These are phyloP conservation scores for Plantago ovata DNA, from an alignment of 257 asterid species.

Conservation along the genomic window DNA sequence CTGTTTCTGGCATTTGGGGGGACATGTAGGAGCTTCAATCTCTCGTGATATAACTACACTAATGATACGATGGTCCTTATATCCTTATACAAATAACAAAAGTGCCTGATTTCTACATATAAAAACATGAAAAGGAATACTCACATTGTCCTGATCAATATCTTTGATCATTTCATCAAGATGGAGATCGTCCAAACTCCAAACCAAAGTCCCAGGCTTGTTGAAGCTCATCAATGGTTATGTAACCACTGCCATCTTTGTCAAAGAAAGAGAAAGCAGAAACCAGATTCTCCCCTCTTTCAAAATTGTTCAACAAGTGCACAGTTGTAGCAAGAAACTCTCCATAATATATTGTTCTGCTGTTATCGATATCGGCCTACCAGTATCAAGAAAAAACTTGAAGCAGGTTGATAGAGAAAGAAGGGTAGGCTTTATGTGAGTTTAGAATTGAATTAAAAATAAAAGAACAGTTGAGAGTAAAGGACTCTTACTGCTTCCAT, in stretches of 20 bases:
- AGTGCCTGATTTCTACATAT: not conserved
- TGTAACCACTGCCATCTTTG: conserved; percentile 91
- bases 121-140: conserved; percentile 17
- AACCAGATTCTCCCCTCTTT: conserved; percentile 77
- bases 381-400: conserved; percentile 14
- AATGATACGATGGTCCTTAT: too few relatives aligned
- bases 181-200: conserved; percentile 66
- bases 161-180: conserved; percentile 90
- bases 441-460: not conserved
- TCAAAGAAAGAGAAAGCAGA: conserved; percentile 92
- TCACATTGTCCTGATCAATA: conserved; percentile 86
- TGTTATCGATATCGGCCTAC: conserved; percentile 91
- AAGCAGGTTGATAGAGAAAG: not conserved
- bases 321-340: conserved; percentile 97
- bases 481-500: conserved; percentile 69
- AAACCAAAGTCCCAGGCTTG: conserved; percentile 93
- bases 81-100: too few relatives aligned
- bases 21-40: too few relatives aligned
- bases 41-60: too few relatives aligned
- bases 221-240: conserved; percentile 91
- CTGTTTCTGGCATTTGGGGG: too few relatives aligned
- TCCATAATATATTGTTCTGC: conserved; percentile 88
- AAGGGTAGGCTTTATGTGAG: too few relatives aligned
- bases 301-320: conserved; percentile 93
- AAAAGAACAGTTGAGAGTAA: not conserved